Evolutionary conservation across 352 stramenopile genomes (phyloP).

Genomic region (Phytophthora fragariaefolia): DNA sequence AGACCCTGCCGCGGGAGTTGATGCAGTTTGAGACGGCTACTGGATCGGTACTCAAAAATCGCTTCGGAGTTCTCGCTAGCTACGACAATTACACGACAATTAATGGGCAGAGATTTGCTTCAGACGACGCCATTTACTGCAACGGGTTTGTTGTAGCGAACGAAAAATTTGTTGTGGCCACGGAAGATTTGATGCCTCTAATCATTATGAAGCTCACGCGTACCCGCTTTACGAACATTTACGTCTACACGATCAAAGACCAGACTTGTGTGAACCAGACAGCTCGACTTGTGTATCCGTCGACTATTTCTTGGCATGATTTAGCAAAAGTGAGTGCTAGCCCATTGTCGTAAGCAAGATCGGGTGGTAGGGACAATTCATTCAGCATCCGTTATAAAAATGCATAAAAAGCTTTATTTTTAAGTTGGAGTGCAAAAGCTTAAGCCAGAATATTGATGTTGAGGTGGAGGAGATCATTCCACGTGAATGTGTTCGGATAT

Average conservation of each 20-base stretch:
- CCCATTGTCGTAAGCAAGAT: constrained; percentile 21
- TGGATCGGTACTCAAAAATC: constrained; percentile 38
- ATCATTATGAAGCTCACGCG: constrained; percentile 53
- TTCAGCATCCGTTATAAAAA: background rate
- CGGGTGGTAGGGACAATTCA: background rate
- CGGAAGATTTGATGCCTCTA: constrained; percentile 46
- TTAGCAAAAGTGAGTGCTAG: constrained; percentile 42
- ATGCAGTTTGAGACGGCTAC: constrained; percentile 48
- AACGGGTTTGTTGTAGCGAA: constrained; percentile 65
- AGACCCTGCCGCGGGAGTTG: constrained; percentile 21
- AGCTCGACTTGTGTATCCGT: constrained; percentile 51
- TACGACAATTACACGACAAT: constrained; percentile 58
- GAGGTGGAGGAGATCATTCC: constrained; percentile 43
- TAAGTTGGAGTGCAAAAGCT: background rate
- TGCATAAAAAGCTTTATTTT: background rate
- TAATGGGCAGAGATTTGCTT: constrained; percentile 24
- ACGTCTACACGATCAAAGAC: constrained; percentile 51
- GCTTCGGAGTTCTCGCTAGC: constrained; percentile 40
- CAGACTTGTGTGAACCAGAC: constrained; percentile 42
- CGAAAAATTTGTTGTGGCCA: constrained; percentile 56
- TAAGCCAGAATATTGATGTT: constrained; percentile 50
- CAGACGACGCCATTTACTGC: constrained; percentile 62
- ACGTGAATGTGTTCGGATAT: constrained; percentile 47
- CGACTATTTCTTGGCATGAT: constrained; percentile 48
- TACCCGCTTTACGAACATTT: constrained; percentile 49